phyloP scores from a whole-genome alignment of 169 alveolate genomes.

The Eimeria falciformis region DNA sequence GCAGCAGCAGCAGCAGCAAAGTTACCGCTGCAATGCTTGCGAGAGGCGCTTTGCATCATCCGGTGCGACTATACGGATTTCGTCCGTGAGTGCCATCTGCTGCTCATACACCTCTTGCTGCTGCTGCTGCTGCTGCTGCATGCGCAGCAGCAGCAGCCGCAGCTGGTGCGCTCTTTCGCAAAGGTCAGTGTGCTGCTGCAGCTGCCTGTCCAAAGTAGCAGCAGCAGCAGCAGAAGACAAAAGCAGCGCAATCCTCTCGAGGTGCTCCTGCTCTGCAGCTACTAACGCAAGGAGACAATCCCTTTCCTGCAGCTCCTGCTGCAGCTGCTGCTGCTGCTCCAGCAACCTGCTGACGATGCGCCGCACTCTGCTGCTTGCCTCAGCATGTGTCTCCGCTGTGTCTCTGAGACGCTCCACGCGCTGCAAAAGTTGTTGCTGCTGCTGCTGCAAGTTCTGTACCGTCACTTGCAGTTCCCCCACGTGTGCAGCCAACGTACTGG shows the following conservation, averaged over 20 bases:
- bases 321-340: constrained; percentile 60
- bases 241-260: constrained; percentile 42
- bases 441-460: constrained; percentile 30
- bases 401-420: neutral
- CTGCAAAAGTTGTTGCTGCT: constrained; percentile 54
- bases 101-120: constrained; percentile 49
- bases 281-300: neutral
- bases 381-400: constrained; percentile 32
- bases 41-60: neutral
- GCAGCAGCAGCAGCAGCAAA: constrained; percentile 13
- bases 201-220: neutral
- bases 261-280: constrained; percentile 47
- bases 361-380: constrained; percentile 48
- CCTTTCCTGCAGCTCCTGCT: constrained; percentile 38
- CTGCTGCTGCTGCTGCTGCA: constrained; percentile 50
- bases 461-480: constrained; percentile 38
- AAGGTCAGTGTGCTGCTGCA: constrained; percentile 12
- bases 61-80: neutral
- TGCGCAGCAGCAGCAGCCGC: constrained; percentile 49
- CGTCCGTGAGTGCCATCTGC: constrained; percentile 29
- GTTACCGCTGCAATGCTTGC: constrained; percentile 39
- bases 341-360: constrained; percentile 32
- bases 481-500: constrained; percentile 7
- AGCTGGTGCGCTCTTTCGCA: constrained; percentile 28
- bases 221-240: constrained; percentile 11